Conservation (phyloP, 768 basidiomycete species). For the Mycena amicta region DNA sequence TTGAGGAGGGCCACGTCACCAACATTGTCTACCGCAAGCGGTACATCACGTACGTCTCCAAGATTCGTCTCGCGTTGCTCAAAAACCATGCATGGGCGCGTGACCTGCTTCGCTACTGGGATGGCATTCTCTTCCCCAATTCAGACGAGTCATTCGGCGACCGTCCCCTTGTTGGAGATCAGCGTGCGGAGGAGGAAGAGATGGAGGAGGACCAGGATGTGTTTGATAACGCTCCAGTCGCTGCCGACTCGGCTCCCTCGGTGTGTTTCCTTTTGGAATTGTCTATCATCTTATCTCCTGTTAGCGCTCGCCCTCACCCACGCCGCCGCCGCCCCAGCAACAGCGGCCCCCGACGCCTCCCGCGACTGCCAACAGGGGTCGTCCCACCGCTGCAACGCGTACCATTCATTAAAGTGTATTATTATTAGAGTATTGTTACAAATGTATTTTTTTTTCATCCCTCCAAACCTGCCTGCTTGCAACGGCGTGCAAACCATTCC, state of each 20-base stretch:
- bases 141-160: neutral
- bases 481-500: neutral
- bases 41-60: neutral
- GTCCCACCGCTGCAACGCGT: neutral
- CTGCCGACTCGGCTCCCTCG: neutral
- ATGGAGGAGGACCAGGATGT: neutral
- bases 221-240: neutral
- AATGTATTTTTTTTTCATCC: neutral
- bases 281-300: neutral
- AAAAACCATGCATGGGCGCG: neutral
- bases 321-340: neutral
- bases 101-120: neutral
- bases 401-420: neutral
- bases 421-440: neutral
- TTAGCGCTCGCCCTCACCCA: neutral
- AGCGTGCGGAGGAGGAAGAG: neutral
- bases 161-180: neutral
- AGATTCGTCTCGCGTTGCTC: neutral
- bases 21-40: slow-evolving; percentile 1
- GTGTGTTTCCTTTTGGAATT: neutral
- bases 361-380: neutral
- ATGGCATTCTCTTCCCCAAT: neutral
- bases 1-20: neutral
- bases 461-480: neutral
- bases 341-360: neutral